Evolutionary conservation across 2,329 filamentous ascomycete genomes (phyloP), one percentile per base, ranked within the genome.

Genomic region (Aulographum hederae): DNA sequence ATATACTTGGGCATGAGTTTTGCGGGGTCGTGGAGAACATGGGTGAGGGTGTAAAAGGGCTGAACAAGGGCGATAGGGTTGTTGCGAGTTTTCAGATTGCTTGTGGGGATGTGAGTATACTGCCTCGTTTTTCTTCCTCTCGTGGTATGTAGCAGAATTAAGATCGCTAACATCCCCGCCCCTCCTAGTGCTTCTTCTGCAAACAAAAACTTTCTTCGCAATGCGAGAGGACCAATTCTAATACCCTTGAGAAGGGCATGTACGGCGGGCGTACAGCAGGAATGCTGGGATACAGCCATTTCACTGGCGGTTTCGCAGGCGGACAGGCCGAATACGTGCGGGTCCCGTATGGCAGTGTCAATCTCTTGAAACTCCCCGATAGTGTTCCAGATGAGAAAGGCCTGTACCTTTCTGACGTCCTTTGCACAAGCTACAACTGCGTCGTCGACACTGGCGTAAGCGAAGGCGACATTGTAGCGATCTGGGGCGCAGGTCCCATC

Each of bases 61-160:
- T 17, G 16, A 15, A 38, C 38, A 48, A 51, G 35, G 49, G 41
- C 11, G 57, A 64, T 38, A 50, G 82, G 18, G 84, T 89, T 14
- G 82, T 92, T 1, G 81, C 78, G 0, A 78, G 73, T 6, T 92
- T 92, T 59, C 81, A 89, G 51, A 89, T 92, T 46, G 78, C 81
- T 6, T 67, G 60, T 39, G 63, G 57, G 32, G 47, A 57, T 13
- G n/a, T n/a, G n/a, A n/a, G 31, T 34, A 20, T 26, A n/a, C n/a
- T n/a, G n/a, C n/a, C n/a, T n/a, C n/a, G n/a, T n/a, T n/a, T n/a
- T n/a, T n/a, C n/a, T n/a, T n/a, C n/a, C n/a, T n/a, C n/a, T n/a
- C n/a, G n/a, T n/a, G n/a, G n/a, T n/a, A n/a, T n/a, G n/a, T n/a
- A n/a, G n/a, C n/a, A 14, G 12, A 18, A 17, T 15, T 26, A n/a